Conservation (phyloP, 169 alveolate species). For the Plasmodium billcollinsi region DNA sequence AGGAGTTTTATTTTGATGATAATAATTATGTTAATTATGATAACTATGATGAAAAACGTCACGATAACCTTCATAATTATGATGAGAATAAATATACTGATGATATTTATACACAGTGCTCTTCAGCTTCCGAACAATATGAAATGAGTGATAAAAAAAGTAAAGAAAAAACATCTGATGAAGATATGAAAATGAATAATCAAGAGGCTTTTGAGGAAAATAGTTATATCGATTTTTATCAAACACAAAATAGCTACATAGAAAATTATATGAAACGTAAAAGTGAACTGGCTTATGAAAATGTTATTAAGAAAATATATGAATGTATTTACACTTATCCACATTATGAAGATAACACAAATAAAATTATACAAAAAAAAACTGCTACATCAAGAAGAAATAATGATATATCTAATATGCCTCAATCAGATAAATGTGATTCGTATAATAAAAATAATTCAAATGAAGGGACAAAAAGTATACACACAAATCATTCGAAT, state of each 20-base stretch:
- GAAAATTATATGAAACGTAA: constrained; percentile 66
- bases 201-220: too few relatives aligned
- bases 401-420: not conserved
- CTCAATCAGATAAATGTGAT: not conserved
- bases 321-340: constrained; percentile 67
- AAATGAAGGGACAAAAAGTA: constrained; percentile 3
- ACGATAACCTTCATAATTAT: too few relatives aligned
- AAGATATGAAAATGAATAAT: not conserved
- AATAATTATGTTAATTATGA: too few relatives aligned
- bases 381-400: not conserved
- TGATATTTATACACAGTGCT: constrained; percentile 14
- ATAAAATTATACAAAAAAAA: not conserved
- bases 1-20: constrained; percentile 25
- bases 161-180: not conserved
- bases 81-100: not conserved
- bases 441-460: not conserved
- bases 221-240: constrained; percentile 28
- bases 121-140: constrained; percentile 29
- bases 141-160: constrained; percentile 6
- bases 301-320: constrained; percentile 66
- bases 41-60: too few relatives aligned
- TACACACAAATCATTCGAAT: not conserved
- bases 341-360: constrained; percentile 45
- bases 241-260: constrained; percentile 20
- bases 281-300: constrained; percentile 65